Evolutionary conservation across 805 yeast genomes (phyloP).

Genomic region (Teunomyces pallodes): DNA sequence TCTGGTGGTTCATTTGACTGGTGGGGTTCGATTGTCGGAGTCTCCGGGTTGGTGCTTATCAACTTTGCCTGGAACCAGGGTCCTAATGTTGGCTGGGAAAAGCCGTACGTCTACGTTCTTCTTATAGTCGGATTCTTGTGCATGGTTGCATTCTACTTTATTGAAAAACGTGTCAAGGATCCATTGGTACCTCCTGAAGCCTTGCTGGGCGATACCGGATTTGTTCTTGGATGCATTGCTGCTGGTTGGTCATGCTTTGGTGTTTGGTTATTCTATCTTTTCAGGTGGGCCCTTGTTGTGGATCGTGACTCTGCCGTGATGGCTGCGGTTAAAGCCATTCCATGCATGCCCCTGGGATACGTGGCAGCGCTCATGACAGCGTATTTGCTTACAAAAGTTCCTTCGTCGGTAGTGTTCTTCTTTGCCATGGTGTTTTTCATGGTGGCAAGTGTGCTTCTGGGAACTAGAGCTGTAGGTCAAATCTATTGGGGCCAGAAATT

Average conservation of each 20-base stretch:
- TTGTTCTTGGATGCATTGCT: conserved; percentile 16
- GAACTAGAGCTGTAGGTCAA: conserved; percentile 17
- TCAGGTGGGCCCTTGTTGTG: conserved; percentile 13
- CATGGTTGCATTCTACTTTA: conserved; percentile 10
- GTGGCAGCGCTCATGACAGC: conserved; percentile 12
- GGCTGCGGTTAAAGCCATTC: conserved; percentile 18
- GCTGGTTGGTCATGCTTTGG: conserved; percentile 22
- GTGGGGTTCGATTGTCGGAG: conserved; percentile 19
- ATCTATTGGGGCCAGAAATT: conserved; percentile 18
- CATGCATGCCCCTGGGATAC: conserved; percentile 13
- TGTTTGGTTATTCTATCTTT: conserved; percentile 14
- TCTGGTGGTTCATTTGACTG: conserved; percentile 22
- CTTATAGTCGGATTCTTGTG: conserved; percentile 15
- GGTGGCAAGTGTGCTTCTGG: conserved; percentile 12
- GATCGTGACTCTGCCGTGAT: conserved; percentile 10
- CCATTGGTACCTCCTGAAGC: conserved; percentile 14
- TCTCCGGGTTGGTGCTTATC: conserved; percentile 14
- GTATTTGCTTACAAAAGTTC: conserved; percentile 6
- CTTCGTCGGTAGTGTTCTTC: conserved; percentile 13
- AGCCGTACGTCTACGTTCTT: conserved; percentile 15
- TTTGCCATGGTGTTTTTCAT: conserved; percentile 12
- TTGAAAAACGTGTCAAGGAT: conserved; percentile 8
- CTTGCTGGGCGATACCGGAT: conserved; percentile 15
- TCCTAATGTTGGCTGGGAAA: conserved; percentile 19
- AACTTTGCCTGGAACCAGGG: conserved; percentile 21